These are phyloP conservation scores for Theileria sp. DNA, from an alignment of 169 alveolate species.

Conservation along the genomic window DNA sequence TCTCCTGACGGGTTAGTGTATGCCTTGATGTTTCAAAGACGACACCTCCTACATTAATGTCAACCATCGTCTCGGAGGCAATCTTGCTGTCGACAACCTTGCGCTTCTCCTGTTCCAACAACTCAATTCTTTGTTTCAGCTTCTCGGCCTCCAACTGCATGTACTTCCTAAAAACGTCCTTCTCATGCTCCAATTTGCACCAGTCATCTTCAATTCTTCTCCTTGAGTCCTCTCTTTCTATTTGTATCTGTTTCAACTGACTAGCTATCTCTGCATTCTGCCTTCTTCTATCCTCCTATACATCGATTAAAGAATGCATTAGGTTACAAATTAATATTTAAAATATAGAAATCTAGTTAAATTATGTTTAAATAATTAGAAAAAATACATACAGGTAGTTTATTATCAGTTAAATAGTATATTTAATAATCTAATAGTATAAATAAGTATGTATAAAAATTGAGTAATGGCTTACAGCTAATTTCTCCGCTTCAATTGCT, in stretches of 20 bases:
- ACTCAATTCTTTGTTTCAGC: conserved; percentile 67
- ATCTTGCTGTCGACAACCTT: conserved; percentile 74
- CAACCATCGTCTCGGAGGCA: conserved; percentile 85
- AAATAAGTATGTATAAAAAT: conserved; percentile 23
- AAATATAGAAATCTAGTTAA: neutral
- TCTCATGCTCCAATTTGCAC: conserved; percentile 75
- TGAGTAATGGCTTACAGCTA: conserved; percentile 38
- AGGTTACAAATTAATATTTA: neutral
- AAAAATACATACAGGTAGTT: neutral
- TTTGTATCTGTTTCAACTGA: conserved; percentile 79
- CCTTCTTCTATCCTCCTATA: conserved; percentile 77
- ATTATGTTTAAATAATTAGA: neutral
- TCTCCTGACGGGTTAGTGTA: conserved; percentile 78
- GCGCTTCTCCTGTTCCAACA: conserved; percentile 76
- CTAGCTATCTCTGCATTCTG: conserved; percentile 77
- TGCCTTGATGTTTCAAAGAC: conserved; percentile 83
- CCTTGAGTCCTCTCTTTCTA: conserved; percentile 83
- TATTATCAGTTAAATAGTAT: conserved; percentile 15
- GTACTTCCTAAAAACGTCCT: conserved; percentile 71
- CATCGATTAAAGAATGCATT: neutral
- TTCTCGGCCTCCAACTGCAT: conserved; percentile 76
- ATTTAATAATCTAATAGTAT: conserved; percentile 28
- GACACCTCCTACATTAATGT: conserved; percentile 85
- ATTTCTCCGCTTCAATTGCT: conserved; percentile 46
- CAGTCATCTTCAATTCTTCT: conserved; percentile 79